Percentiles rank a stretch among this genome's conserved stretches.
phyloP scores from a whole-genome alignment of 2,329 filamentous ascomycete species.

The Aspergillus pseudoviridinutans region DNA sequence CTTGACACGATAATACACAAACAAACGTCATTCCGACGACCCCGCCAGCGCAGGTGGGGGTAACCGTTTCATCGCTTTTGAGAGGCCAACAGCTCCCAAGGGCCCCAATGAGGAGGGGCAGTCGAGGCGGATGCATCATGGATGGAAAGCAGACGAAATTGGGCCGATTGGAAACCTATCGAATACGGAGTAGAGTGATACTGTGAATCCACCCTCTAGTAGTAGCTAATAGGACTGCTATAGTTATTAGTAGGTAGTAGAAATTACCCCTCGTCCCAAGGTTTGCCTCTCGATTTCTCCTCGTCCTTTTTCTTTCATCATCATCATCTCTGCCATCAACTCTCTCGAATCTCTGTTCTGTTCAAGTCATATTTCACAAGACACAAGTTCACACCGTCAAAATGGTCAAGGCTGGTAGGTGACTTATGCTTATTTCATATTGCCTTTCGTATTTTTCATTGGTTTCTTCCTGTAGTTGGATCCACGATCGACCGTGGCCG shows the following conservation, averaged over 20 bases:
- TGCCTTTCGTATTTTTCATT: constrained; percentile 17
- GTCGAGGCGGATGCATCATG: neutral
- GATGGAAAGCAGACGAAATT: constrained; percentile 1
- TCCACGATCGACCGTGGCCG: constrained; percentile 27
- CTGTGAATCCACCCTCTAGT: neutral
- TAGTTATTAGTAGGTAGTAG: neutral
- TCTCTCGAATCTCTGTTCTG: neutral
- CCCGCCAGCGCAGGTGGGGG: constrained; percentile 14
- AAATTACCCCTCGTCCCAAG: constrained; percentile 3
- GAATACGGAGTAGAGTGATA: constrained; percentile 2
- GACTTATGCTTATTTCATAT: constrained; percentile 4
- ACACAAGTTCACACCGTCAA: constrained; percentile 55
- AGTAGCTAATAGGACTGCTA: neutral
- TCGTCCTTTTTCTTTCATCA: neutral
- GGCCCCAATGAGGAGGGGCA: too few relatives aligned
- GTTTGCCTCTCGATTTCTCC: constrained; percentile 1
- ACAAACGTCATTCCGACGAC: constrained; percentile 23
- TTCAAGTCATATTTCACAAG: constrained; percentile 18
- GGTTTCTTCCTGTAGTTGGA: constrained; percentile 10
- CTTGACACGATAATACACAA: constrained; percentile 1
- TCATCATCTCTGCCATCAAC: neutral
- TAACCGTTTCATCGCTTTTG: neutral
- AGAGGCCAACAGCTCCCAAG: neutral
- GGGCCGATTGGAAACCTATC: constrained; percentile 11
- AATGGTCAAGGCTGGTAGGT: constrained; percentile 98